Conservation (phyloP, 2,329 filamentous ascomycete genomes). For the Coniochaeta prunicola region DNA sequence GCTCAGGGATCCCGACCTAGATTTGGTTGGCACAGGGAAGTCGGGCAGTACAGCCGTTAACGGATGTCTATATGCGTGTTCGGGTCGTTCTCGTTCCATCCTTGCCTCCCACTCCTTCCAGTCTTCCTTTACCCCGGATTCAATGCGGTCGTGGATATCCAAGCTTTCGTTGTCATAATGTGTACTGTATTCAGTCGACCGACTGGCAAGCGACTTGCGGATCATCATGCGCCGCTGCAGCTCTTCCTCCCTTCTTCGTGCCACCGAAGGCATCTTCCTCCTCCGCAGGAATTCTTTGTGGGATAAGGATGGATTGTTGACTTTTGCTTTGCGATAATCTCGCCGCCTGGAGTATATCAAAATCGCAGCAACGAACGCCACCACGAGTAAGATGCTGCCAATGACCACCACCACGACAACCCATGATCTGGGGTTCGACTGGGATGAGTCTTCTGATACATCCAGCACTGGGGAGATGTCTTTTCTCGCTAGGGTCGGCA, state of each 20-base stretch:
- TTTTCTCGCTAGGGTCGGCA: not conserved
- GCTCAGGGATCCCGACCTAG: not conserved
- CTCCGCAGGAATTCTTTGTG: conserved; percentile 13
- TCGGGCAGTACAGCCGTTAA: conserved; percentile 6
- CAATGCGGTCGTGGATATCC: conserved; percentile 7
- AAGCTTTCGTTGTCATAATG: conserved; percentile 6
- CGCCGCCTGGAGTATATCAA: conserved; percentile 14
- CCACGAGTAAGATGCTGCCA: conserved; percentile 15
- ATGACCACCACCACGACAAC: conserved; percentile 18
- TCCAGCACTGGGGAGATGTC: not conserved
- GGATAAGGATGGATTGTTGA: conserved; percentile 14
- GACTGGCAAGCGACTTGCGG: conserved; percentile 31
- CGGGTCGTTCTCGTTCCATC: conserved; percentile 14
- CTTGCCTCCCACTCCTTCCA: conserved; percentile 31
- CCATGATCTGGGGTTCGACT: conserved; percentile 11
- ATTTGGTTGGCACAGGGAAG: conserved; percentile 9
- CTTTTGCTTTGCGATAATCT: conserved; percentile 15
- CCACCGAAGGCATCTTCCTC: conserved; percentile 18
- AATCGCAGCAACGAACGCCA: conserved; percentile 12
- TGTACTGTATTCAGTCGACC: conserved; percentile 11
- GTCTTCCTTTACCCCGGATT: conserved; percentile 19
- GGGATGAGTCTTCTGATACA: conserved; percentile 5
- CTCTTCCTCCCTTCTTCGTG: conserved; percentile 25
- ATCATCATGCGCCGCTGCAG: conserved; percentile 31
- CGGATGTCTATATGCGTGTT: conserved; percentile 15